These are phyloP conservation scores for Straminergon stramineum DNA, from an alignment of 225 moss, liverwort and hornwort species.

Conservation along the genomic window DNA sequence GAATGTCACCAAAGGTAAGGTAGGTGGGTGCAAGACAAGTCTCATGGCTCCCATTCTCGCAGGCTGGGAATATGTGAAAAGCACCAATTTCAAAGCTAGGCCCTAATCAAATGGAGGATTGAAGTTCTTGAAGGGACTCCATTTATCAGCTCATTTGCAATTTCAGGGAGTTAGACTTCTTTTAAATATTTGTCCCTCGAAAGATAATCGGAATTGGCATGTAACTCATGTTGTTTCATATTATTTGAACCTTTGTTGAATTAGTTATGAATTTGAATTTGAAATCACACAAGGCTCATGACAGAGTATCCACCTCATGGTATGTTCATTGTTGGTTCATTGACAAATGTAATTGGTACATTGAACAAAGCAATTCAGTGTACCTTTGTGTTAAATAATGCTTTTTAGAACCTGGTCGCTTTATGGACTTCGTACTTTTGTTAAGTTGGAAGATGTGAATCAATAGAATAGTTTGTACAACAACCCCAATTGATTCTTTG, in stretches of 20 bases:
- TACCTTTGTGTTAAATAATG: neutral
- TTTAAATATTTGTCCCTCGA: neutral
- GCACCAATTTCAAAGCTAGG: neutral
- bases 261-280: neutral
- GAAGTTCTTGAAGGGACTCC: neutral
- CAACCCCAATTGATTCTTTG: fast-evolving
- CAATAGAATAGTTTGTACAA: neutral
- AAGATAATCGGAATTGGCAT: neutral
- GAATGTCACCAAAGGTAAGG: neutral
- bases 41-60: neutral
- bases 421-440: neutral
- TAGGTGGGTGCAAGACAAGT: neutral
- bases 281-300: too few species aligned
- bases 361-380: neutral
- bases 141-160: neutral
- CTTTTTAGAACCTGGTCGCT: neutral
- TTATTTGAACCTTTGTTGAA: neutral
- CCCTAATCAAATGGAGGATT: fast-evolving
- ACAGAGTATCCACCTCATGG: fast-evolving
- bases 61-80: neutral
- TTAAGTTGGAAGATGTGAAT: neutral
- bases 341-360: neutral
- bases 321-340: neutral
- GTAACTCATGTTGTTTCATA: neutral
- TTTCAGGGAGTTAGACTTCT: fast-evolving